Percentiles rank a stretch among this genome's conserved stretches.
These are phyloP conservation scores for Debaryomycetaceae sp. DNA, from an alignment of 1,139 yeast species.

Conservation along the genomic window DNA sequence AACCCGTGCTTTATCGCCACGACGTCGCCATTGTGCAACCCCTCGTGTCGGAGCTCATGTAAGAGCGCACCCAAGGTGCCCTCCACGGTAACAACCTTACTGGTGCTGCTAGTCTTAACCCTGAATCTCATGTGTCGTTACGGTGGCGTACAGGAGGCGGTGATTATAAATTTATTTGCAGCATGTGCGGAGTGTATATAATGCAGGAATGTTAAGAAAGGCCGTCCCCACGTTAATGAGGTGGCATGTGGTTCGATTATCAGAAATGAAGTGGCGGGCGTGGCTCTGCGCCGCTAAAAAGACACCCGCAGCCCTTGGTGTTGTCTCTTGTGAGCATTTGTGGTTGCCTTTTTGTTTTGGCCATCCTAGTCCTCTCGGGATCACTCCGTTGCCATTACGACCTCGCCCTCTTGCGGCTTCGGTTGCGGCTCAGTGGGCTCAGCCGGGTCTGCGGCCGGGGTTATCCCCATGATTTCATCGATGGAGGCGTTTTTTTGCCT, in stretches of 20 bases:
- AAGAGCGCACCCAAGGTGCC: slow-evolving; percentile 15
- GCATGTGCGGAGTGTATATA: slow-evolving; percentile 6
- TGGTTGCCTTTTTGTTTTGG: too few relatives aligned
- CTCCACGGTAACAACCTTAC: slow-evolving; percentile 12
- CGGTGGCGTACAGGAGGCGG: background rate
- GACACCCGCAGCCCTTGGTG: too few relatives aligned
- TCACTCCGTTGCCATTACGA: slow-evolving; percentile 6
- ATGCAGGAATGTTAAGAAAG: too few relatives aligned
- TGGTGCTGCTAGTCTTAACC: slow-evolving; percentile 11
- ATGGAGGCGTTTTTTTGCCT: slow-evolving; percentile 38
- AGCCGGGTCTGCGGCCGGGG: slow-evolving; percentile 13
- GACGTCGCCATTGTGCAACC: slow-evolving; percentile 13
- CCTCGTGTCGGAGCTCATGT: slow-evolving; percentile 13
- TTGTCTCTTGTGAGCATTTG: too few relatives aligned
- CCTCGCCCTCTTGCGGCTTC: slow-evolving; percentile 4
- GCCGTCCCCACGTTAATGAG: too few relatives aligned
- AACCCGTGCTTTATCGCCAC: slow-evolving; percentile 47
- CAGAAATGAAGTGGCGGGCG: too few relatives aligned
- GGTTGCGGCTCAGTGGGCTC: slow-evolving; percentile 18
- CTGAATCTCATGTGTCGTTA: slow-evolving; percentile 14
- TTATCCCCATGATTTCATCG: slow-evolving; percentile 30
- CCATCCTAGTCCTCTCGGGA: too few relatives aligned
- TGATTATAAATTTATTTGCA: background rate
- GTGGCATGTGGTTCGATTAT: too few relatives aligned
- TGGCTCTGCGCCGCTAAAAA: too few relatives aligned